phyloP scores from a whole-genome alignment of 164 flowering plant species.

The Annona cherimola region DNA sequence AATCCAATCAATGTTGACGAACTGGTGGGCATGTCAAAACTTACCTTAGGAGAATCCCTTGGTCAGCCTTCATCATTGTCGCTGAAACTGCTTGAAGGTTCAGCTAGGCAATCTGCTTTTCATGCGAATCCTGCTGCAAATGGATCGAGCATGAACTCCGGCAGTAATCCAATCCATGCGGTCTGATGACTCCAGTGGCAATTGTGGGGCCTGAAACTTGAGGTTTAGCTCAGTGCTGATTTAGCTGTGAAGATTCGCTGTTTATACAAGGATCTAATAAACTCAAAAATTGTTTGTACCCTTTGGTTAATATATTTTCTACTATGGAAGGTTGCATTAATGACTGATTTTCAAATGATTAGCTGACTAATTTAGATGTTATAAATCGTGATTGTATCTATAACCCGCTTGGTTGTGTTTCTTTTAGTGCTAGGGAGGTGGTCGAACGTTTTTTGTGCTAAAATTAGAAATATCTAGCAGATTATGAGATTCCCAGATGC shows the following conservation, averaged over 20 bases:
- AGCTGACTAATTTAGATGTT: background rate
- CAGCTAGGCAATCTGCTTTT: slow-evolving; percentile 74
- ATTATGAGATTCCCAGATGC: no score
- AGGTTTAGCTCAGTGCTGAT: slow-evolving; percentile 17
- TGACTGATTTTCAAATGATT: slow-evolving; percentile 10
- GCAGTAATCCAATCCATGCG: slow-evolving; percentile 51
- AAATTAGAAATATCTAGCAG: no score
- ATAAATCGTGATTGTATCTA: background rate
- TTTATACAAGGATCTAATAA: slow-evolving; percentile 24
- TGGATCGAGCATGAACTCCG: slow-evolving; percentile 39
- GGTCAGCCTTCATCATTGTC: slow-evolving; percentile 51
- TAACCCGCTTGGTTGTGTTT: background rate
- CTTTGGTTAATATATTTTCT: slow-evolving; percentile 13
- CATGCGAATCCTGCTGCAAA: slow-evolving; percentile 49
- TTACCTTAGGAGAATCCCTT: slow-evolving; percentile 59
- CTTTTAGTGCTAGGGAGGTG: no score
- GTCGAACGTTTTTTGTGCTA: no score
- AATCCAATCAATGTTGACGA: slow-evolving; percentile 79
- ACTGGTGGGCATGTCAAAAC: slow-evolving; percentile 74
- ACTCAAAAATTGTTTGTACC: slow-evolving; percentile 29
- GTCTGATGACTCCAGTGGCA: slow-evolving; percentile 17
- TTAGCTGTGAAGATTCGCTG: slow-evolving; percentile 16
- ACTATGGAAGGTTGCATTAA: slow-evolving; percentile 12
- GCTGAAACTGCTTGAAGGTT: slow-evolving; percentile 49
- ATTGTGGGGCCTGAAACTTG: slow-evolving; percentile 4